Percentiles rank a stretch among this genome's conserved stretches.
Evolutionary conservation across 495 filamentous ascomycete genomes (phyloP).

Genomic region (Trichocladium uniseriatum): DNA sequence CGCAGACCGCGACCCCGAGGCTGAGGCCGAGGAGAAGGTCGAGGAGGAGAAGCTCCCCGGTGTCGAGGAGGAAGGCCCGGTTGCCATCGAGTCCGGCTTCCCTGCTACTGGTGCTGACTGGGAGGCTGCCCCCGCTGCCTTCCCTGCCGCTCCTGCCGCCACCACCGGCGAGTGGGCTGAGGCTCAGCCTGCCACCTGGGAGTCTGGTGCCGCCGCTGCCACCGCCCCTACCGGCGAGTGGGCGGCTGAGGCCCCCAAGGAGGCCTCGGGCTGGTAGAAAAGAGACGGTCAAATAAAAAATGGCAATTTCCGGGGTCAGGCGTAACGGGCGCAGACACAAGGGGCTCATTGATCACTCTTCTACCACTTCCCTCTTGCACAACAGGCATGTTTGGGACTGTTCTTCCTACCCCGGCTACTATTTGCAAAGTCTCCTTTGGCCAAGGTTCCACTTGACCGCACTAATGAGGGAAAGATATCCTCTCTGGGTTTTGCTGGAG

Average conservation of each 20-base stretch:
- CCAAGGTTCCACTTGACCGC: conserved; percentile 47
- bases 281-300: conserved; percentile 15
- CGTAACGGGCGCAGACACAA: conserved; percentile 20
- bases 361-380: conserved; percentile 14
- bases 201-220: conserved; percentile 37
- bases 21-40: conserved; percentile 88
- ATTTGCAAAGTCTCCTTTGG: conserved; percentile 18
- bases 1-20: conserved; percentile 89
- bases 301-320: conserved; percentile 20
- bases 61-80: conserved; percentile 75
- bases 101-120: conserved; percentile 51
- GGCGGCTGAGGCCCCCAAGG: conserved; percentile 52
- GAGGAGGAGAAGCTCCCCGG: conserved; percentile 60
- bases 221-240: conserved; percentile 52
- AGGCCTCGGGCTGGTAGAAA: conserved; percentile 52
- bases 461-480: conserved; percentile 98
- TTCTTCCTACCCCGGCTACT: conserved; percentile 12
- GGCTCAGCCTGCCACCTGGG: conserved; percentile 67
- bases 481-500: conserved; percentile 29
- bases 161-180: conserved; percentile 37
- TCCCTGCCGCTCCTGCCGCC: conserved; percentile 53
- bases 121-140: conserved; percentile 58
- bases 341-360: conserved; percentile 7
- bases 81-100: conserved; percentile 68
- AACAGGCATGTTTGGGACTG: neutral